Base-by-base conservation (phyloP, 2,329 filamentous ascomycete genomes). In the Trichoderma harzianum region DNA sequence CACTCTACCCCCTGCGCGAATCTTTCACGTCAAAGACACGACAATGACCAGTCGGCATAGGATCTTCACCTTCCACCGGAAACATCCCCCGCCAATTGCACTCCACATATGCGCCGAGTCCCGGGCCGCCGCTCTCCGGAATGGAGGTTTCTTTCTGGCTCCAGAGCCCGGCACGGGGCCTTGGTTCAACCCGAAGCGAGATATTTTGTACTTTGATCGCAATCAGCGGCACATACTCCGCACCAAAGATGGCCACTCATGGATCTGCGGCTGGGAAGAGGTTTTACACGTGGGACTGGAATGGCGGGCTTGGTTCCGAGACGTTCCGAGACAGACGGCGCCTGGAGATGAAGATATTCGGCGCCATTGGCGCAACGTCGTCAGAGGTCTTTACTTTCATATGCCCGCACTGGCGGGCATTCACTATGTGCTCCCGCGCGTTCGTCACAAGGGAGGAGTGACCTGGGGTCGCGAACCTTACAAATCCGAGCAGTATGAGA, bases 161-260 rank as follows among this genome's bases (percentile, higher is more conserved):
- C 60, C 60, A 4, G 34, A 28, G 1, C 24, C 69, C 3, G 39
- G 68, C 28, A 71, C 75, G 8, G 76, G 76, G 1, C 62, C 72
- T 4, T 79, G 76, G 77, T 79, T 80, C 67, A 78, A 74, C 18
- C 74, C 76, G 2, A 67, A 75, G 24, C 71, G 72, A 0, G 77
- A 80, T 64, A 72, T 80, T 16, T 73, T 82, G 16, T 79, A 80
- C 57, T 74, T 80, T 28, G 77, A 78, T 57, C 75, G 77, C 58
- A 78, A 78, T 30, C 75, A 77, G 24, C 73, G 76, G 8, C 72
- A 73, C 7, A 74, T 58, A 5, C 71, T 78, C 6, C 69, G 74
- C 7, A 39, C 71, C 10, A 76, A 73, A 14, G 30, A 18, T 8
- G 71, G 55, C 63, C 60, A 28, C 12, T 72, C 28, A 63, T 51